Conservation (phyloP, 2,329 filamentous ascomycete species). For the Sporothrix brunneoviolacea region DNA sequence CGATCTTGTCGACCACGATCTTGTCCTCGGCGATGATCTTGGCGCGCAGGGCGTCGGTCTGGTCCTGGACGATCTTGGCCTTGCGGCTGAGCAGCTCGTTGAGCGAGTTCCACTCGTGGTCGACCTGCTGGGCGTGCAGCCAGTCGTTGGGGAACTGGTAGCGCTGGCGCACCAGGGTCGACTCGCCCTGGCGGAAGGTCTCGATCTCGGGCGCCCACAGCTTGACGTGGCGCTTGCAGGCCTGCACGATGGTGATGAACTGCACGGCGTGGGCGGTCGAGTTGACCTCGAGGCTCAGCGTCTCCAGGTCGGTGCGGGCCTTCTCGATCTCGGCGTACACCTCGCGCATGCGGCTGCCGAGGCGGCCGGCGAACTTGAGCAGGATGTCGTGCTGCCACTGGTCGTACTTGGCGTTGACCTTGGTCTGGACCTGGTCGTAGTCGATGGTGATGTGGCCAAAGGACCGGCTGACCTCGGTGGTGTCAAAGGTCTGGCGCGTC, state of each 20-base stretch:
- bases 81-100: conserved; percentile 90
- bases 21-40: conserved; percentile 95
- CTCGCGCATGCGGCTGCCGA: conserved; percentile 86
- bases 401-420: conserved; percentile 98
- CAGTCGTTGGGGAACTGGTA: conserved; percentile 93
- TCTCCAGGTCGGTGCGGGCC: conserved; percentile 82
- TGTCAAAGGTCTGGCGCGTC: conserved; percentile 93
- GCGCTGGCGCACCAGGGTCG: conserved; percentile 80
- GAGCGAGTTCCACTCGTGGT: conserved; percentile 89
- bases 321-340: conserved; percentile 88
- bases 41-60: conserved; percentile 87
- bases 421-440: conserved; percentile 97
- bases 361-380: conserved; percentile 81
- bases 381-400: conserved; percentile 99
- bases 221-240: conserved; percentile 89
- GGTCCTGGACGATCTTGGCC: conserved; percentile 90
- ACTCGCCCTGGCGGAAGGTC: conserved; percentile 91
- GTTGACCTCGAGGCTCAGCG: conserved; percentile 84
- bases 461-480: conserved; percentile 82
- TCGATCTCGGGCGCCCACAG: conserved; percentile 94
- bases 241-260: conserved; percentile 97
- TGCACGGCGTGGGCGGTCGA: conserved; percentile 96
- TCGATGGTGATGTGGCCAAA: conserved; percentile 95
- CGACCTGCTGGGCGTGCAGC: conserved; percentile 93
- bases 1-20: conserved; percentile 80